These are phyloP conservation scores for Leccinellum luteum DNA, from an alignment of 768 basidiomycete species.

Conservation along the genomic window DNA sequence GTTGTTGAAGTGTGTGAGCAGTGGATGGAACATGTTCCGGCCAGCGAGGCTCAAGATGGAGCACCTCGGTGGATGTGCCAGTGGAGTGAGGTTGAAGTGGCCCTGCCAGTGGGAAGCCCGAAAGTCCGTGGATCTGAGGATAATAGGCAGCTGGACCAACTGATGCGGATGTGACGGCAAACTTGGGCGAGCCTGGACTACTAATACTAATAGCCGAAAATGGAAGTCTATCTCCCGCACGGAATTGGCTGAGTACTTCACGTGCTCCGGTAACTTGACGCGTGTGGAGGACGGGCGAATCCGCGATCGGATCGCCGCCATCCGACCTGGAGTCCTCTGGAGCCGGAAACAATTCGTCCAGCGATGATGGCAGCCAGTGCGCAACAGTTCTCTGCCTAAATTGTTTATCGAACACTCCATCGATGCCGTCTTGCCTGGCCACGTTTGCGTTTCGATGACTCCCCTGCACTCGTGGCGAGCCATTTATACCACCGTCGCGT, in stretches of 20 bases:
- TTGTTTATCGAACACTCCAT: slow-evolving; percentile 4
- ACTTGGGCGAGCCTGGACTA: slow-evolving; percentile 4
- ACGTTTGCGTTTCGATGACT: slow-evolving; percentile 14
- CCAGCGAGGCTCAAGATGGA: slow-evolving; percentile 4
- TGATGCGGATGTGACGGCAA: slow-evolving; percentile 4
- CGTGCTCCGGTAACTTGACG: slow-evolving; percentile 11
- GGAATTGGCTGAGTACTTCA: slow-evolving; percentile 7
- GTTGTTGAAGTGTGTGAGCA: slow-evolving; percentile 3
- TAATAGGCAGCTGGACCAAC: slow-evolving; percentile 1
- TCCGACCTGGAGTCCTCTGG: slow-evolving; percentile 1
- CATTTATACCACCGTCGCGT: slow-evolving; percentile 13
- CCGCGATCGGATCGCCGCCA: slow-evolving; percentile 9
- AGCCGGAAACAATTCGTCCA: slow-evolving; percentile 29
- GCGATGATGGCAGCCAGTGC: slow-evolving; percentile 10
- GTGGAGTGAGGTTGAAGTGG: slow-evolving; percentile 1
- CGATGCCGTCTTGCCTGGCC: slow-evolving; percentile 9
- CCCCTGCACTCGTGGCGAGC: slow-evolving; percentile 8
- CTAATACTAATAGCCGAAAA: slow-evolving; percentile 4
- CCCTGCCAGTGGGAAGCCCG: slow-evolving; percentile 25
- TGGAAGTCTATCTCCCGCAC: slow-evolving; percentile 13
- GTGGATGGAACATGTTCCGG: slow-evolving; percentile 5
- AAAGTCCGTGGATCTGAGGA: slow-evolving; percentile 23
- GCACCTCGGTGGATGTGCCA: neutral
- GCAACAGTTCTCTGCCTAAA: slow-evolving; percentile 7
- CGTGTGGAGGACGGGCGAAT: slow-evolving; percentile 28